Base-by-base conservation (phyloP, 176 grass and related monocot species). In the Eleusine coracana region DNA sequence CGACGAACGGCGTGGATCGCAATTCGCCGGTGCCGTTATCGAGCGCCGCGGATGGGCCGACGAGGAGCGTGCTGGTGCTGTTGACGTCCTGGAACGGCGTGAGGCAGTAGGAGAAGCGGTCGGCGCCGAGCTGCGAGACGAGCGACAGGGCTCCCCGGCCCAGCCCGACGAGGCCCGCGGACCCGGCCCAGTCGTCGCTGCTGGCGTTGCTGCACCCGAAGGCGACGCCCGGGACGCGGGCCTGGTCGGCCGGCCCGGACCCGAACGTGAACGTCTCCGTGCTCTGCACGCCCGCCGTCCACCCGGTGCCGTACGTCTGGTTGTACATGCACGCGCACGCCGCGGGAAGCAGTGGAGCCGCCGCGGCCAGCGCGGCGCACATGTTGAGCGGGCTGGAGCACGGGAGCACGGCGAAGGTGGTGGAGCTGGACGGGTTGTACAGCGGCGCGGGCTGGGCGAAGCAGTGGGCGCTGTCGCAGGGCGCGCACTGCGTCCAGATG, bases 31-130 rank as follows among this genome's bases (percentile, higher is more conserved):
- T 77, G 48, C n/a, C 75, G 75, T 75, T 68, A 65, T 70, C 68
- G 74, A 92, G 71, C 71, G 4, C 79, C 2, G 90, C 75, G 7
- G 62, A 58, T n/a, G 88, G 70, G 0, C 90, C 88, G 51, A 96
- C 41, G 59, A 86, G 77, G 70, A 92, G 78, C 42, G 68, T 85
- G 86, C 90, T 96, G 7, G 71, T 92, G 70, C 51, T 86, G 70
- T 88, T 84, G 5, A 82, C 31, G 75, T 90, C 82, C 29, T 85
- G 41, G 67, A 92, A 90, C 7, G 90, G 84, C 48, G 85, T 88
- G 38, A 95, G 76, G 81, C 90, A 95, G 84, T 92, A 95, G 41
- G 93, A 95, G 38, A 95, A 95, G 79, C 82, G 86, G 66, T 81
- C 71, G 42, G 88, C 77, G 52, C 77, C 91, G 64, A 92, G 86